Base-by-base conservation (phyloP, 2,329 filamentous ascomycete species). In the Trichoderma polysporum region DNA sequence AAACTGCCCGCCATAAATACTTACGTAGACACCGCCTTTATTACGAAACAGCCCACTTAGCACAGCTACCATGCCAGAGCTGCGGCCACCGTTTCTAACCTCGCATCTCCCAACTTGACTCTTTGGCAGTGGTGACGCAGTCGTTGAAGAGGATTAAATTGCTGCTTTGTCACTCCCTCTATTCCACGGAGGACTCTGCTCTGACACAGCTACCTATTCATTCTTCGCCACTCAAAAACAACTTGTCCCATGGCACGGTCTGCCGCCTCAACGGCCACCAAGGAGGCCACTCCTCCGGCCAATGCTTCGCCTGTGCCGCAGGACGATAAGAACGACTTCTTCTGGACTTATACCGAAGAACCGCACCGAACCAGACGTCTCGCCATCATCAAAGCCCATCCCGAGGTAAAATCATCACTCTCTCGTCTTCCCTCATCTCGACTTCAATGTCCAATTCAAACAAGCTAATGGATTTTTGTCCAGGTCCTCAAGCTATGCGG, bases 301-400 rank as follows among this genome's bases (percentile, higher is more conserved):
- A 69, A 71, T 45, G 72, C 68, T 59, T 68, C 68, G 39, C 63
- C 66, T 63, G 68, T 69, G 52, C 68, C 70, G 49, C 66, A 71
- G n/a, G 68, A 73, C 19, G 64, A 68, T 41, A 76, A 80, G 66
- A 75, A 79, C 62, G 79, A 85, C 78, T 98, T 98, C 85, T 97
- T 97, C 82, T 98, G 96, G 95, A 97, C 95, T 47, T 98, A 99
- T 77, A 97, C 95, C 10, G 95, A 99, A 79, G 95, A 99, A 81
- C 95, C 95, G 69, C 95, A 99, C 80, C 88, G 93, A 72, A 95
- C 94, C 35, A 86, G 95, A 73, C 88, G 95, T 66, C 88, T 94
- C 73, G 93, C 93, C 69, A 99, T 99, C 74, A 98, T 99, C 81
- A 98, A 97, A 83, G 94, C 94, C 65, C 94, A 99, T 77, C 95